Conservation (phyloP, 306 rosid genomes). For the Crataegus laevigata region DNA sequence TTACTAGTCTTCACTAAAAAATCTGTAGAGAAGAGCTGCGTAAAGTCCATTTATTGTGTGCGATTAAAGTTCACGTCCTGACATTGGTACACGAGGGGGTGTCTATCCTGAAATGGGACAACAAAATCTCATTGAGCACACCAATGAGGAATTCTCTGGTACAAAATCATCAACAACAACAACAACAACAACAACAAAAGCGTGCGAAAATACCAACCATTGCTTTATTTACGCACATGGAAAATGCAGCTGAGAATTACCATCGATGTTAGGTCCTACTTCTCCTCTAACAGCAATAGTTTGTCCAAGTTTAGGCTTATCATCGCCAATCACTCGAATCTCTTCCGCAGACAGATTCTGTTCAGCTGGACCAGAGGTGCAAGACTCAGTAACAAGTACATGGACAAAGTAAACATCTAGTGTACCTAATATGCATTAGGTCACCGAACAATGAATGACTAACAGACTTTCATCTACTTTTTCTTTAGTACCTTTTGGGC, state of each 20-base stretch:
- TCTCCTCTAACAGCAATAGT: slow-evolving; percentile 12
- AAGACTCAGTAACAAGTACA: not conserved
- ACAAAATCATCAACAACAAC: not conserved
- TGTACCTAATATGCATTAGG: no score
- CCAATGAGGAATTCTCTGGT: not conserved
- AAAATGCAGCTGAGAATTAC: slow-evolving; percentile 4
- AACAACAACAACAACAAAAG: not conserved
- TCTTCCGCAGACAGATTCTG: slow-evolving; percentile 14
- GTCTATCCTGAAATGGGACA: slow-evolving; percentile 28
- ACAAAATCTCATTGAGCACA: not conserved
- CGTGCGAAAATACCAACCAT: not conserved
- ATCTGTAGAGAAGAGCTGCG: slow-evolving; percentile 6
- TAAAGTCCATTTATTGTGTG: not conserved
- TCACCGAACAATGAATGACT: no score
- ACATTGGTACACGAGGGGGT: not conserved
- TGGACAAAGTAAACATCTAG: not conserved
- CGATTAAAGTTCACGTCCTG: slow-evolving; percentile 9
- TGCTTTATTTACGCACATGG: not conserved
- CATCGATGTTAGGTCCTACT: slow-evolving; percentile 12
- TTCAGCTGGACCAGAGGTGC: slow-evolving; percentile 13
- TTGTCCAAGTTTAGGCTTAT: slow-evolving; percentile 8
- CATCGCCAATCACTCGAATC: slow-evolving; percentile 9
- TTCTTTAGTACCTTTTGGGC: slow-evolving; percentile 5
- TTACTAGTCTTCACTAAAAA: slow-evolving; percentile 1
- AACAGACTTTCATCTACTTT: not conserved